Percentiles rank a stretch among this genome's conserved stretches.
Evolutionary conservation across 805 yeast species (phyloP).

Genomic region (Candida incommunis): DNA sequence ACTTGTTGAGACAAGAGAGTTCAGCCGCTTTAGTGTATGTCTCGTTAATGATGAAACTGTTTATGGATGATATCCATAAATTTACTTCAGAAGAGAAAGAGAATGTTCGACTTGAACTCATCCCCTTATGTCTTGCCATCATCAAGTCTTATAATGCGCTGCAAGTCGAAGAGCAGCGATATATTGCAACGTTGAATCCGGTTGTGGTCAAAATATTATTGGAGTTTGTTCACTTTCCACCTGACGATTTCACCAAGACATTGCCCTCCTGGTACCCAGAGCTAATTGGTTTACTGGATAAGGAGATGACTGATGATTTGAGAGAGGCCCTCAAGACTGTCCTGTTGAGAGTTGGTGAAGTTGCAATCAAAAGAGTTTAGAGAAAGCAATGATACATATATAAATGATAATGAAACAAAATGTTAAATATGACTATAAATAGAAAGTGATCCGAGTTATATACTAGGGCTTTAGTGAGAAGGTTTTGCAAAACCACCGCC

Average conservation of each 20-base stretch:
- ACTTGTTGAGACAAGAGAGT: conserved; percentile 81
- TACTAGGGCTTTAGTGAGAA: no score
- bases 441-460: no score
- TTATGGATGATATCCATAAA: conserved; percentile 25
- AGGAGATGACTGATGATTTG: conserved; percentile 22
- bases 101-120: conserved; percentile 36
- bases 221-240: conserved; percentile 68
- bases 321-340: conserved; percentile 21
- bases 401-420: background rate
- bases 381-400: background rate
- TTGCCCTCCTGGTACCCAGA: conserved; percentile 11
- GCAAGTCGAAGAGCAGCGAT: conserved; percentile 58
- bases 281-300: conserved; percentile 19
- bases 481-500: no score
- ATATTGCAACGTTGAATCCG: conserved; percentile 78
- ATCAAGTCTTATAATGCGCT: conserved; percentile 55
- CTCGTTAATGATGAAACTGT: conserved; percentile 59
- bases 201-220: conserved; percentile 79
- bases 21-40: conserved; percentile 79
- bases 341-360: conserved; percentile 35
- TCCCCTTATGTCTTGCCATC: conserved; percentile 60
- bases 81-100: conserved; percentile 27
- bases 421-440: background rate
- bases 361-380: conserved; percentile 10
- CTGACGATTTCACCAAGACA: conserved; percentile 40